Evolutionary conservation across 495 filamentous ascomycete species (phyloP).

Genomic region (Pyrenopolyporus hunteri): DNA sequence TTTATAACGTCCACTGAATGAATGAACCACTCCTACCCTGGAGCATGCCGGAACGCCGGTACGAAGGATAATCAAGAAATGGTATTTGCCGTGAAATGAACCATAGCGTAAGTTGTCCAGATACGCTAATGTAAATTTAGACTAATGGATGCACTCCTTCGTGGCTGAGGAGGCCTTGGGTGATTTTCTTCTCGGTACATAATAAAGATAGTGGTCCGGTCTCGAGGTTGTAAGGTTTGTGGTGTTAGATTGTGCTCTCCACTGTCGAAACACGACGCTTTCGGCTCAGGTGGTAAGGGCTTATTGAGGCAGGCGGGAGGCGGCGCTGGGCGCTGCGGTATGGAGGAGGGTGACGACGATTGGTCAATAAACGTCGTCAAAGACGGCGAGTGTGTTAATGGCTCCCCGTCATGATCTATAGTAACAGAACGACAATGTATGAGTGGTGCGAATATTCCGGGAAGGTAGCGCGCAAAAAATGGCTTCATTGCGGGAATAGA

Average conservation of each 20-base stretch:
- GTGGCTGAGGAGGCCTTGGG: slow-evolving; percentile 1
- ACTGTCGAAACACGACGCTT: no score
- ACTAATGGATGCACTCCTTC: background rate
- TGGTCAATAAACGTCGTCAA: slow-evolving; percentile 32
- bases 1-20: background rate
- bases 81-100: background rate
- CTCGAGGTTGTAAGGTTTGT: slow-evolving; percentile 2
- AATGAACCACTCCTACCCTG: background rate
- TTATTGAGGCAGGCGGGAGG: slow-evolving; percentile 23
- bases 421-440: slow-evolving; percentile 3
- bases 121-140: background rate
- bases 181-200: slow-evolving; percentile 28
- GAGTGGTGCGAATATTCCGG: slow-evolving; percentile 11
- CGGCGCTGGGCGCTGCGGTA: slow-evolving; percentile 4
- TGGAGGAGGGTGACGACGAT: slow-evolving; percentile 13
- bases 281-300: slow-evolving; percentile 15
- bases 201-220: slow-evolving; percentile 30
- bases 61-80: background rate
- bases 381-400: slow-evolving; percentile 13
- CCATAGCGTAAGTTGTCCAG: background rate
- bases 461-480: slow-evolving; percentile 45
- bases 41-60: slow-evolving; percentile 1
- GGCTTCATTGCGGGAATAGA: slow-evolving; percentile 62
- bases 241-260: background rate
- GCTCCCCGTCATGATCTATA: slow-evolving; percentile 16